Base-by-base conservation (phyloP, 2,329 filamentous ascomycete genomes). In the Cordyceps javanica region DNA sequence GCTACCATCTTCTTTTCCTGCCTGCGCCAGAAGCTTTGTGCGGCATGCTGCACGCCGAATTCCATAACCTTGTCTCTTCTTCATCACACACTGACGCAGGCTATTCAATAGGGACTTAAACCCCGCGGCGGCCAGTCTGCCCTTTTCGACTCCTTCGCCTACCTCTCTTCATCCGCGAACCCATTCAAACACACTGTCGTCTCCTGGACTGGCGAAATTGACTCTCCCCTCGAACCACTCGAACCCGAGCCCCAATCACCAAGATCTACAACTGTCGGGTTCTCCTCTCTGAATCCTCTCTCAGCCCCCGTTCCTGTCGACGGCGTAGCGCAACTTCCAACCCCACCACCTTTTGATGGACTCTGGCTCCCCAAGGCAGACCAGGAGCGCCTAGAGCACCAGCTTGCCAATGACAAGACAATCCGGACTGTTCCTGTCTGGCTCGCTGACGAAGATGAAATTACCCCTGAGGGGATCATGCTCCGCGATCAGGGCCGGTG, bases 101-200 rank as follows among this genome's bases (percentile, higher is more conserved):
- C 25, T n/a, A 19, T 36, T 44, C 10, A 55, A 25, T 62, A 93
- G 90, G 84, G 89, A 68, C 76, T 97, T 57, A 85, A 83, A 65
- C 78, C 85, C 60, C 89, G 92, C 26, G 88, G 88, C 60, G 93
- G 93, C 57, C 93, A 92, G 59, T 97, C 93, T 13, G 91, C 93
- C 16, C 81, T 97, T 34, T 95, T 95, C 73, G 91, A 97, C 71
- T 92, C 91, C 10, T 91, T 97, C 67, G 83, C 87, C 57, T 87
- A 95, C 72, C 84, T 97, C 45, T 90, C 91, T 3, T 95, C 91
- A n/a, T 80, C 88, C 57, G 81, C 88, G 44, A 87, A 88, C 2
- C 86, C 88, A 21, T 97, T 92, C 92, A 90, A 91, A 66, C 93
- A 97, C 74, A 94, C 87, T 1, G 82, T 97, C 6, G 89, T 97